These are phyloP conservation scores for Phanerochaete carnosa DNA, from an alignment of 768 basidiomycete species.

Conservation along the genomic window DNA sequence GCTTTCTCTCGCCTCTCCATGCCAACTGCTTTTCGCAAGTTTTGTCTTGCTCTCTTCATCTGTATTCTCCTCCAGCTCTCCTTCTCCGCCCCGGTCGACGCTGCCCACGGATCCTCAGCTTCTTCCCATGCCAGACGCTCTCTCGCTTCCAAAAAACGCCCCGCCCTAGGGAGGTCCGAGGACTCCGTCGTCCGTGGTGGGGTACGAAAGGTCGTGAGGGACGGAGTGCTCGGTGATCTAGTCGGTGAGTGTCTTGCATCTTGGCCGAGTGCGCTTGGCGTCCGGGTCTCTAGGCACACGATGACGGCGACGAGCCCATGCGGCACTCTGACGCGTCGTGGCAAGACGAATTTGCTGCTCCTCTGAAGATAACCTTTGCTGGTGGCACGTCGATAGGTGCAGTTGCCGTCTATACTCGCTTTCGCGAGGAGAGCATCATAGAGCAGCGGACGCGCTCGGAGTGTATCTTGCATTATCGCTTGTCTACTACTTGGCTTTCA, in stretches of 20 bases:
- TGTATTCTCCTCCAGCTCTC: slow-evolving; percentile 22
- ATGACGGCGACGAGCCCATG: neutral
- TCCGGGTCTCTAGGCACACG: neutral
- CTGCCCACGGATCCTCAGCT: slow-evolving; percentile 37
- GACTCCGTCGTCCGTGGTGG: slow-evolving; percentile 7
- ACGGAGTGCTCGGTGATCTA: slow-evolving; percentile 1
- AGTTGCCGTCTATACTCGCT: too few relatives aligned
- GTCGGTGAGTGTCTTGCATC: slow-evolving; percentile 16
- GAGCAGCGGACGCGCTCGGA: too few relatives aligned
- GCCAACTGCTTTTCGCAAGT: slow-evolving; percentile 19
- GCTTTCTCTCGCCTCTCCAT: neutral
- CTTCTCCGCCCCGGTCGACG: slow-evolving; percentile 27
- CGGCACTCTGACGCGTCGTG: neutral
- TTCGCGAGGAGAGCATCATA: too few relatives aligned
- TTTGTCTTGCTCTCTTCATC: slow-evolving; percentile 20
- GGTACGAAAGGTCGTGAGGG: neutral
- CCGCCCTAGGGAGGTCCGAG: neutral
- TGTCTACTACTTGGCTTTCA: too few relatives aligned
- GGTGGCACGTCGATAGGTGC: too few relatives aligned
- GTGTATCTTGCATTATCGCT: too few relatives aligned
- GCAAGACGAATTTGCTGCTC: neutral
- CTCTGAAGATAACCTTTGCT: too few relatives aligned
- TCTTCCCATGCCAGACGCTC: slow-evolving; percentile 35
- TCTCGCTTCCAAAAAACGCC: slow-evolving; percentile 19
- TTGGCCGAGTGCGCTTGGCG: neutral